Evolutionary conservation across 768 basidiomycete genomes (phyloP).

Genomic region (Russula lepida): DNA sequence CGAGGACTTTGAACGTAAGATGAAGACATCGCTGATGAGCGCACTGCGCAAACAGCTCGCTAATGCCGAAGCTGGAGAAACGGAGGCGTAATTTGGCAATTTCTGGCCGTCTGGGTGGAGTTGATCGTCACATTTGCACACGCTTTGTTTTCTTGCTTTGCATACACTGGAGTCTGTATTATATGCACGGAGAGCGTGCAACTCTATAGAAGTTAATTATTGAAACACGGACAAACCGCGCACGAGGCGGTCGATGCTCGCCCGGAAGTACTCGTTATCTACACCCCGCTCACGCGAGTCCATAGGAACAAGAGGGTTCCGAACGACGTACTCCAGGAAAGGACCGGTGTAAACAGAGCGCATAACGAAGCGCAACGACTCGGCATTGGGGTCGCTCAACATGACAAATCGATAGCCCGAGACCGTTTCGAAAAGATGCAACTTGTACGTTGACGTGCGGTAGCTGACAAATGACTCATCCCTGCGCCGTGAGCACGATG

Average conservation of each 20-base stretch:
- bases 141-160: conserved; percentile 18
- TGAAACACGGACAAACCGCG: conserved; percentile 46
- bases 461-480: conserved; percentile 90
- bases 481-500: conserved; percentile 32
- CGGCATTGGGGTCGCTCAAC: conserved; percentile 78
- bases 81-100: background rate
- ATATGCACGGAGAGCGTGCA: background rate
- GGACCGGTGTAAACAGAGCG: conserved; percentile 91
- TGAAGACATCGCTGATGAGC: conserved; percentile 82
- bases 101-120: background rate
- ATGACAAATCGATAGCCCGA: conserved; percentile 95
- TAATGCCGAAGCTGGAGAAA: background rate
- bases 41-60: conserved; percentile 64
- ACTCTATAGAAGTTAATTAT: conserved; percentile 17
- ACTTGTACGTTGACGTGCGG: conserved; percentile 84
- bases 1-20: conserved; percentile 55
- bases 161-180: conserved; percentile 17
- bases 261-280: conserved; percentile 87
- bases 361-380: conserved; percentile 72
- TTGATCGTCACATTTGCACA: conserved; percentile 4
- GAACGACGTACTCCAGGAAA: conserved; percentile 88
- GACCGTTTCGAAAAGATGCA: conserved; percentile 86
- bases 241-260: conserved; percentile 68
- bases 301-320: conserved; percentile 81
- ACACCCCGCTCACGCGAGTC: conserved; percentile 79